Percentiles rank a stretch among this genome's conserved stretches.
Conservation (phyloP, 768 basidiomycete species). For the Trametes meyenii region DNA sequence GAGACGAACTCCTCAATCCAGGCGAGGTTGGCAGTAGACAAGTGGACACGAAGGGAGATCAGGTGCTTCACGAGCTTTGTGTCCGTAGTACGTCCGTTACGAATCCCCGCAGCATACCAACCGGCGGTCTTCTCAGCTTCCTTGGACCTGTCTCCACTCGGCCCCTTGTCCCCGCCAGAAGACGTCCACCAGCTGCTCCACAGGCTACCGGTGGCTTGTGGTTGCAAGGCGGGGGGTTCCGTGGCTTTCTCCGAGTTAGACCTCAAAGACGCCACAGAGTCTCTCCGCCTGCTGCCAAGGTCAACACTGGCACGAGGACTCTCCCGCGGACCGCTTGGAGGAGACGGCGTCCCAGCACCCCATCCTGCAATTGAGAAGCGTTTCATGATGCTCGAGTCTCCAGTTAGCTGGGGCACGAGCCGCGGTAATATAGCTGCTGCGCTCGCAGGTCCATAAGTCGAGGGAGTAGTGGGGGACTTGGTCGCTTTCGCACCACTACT, state of each 20-base stretch:
- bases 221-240: conserved; percentile 41
- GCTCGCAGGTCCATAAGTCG: conserved; percentile 63
- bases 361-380: conserved; percentile 69
- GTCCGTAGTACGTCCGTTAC: conserved; percentile 54
- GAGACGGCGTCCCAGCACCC: conserved; percentile 44
- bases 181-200: conserved; percentile 79
- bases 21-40: conserved; percentile 77
- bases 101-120: conserved; percentile 67
- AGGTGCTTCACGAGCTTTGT: conserved; percentile 73
- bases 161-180: conserved; percentile 56
- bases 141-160: conserved; percentile 32
- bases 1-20: conserved; percentile 84
- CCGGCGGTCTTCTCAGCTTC: conserved; percentile 52
- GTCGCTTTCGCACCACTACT: conserved; percentile 31
- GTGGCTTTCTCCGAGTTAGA: conserved; percentile 34
- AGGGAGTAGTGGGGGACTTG: conserved; percentile 34
- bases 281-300: conserved; percentile 32
- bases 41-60: conserved; percentile 79
- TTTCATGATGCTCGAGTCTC: conserved; percentile 66
- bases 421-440: conserved; percentile 61
- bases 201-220: conserved; percentile 74
- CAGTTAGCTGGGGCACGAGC: conserved; percentile 75
- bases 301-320: conserved; percentile 44
- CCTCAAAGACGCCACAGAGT: conserved; percentile 30
- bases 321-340: conserved; percentile 38